A percentile compares a stretch with the other conserved stretches of the same genome.
These are phyloP conservation scores for Penicillium longicatenatum DNA, from an alignment of 495 filamentous ascomycete species.

Conservation along the genomic window DNA sequence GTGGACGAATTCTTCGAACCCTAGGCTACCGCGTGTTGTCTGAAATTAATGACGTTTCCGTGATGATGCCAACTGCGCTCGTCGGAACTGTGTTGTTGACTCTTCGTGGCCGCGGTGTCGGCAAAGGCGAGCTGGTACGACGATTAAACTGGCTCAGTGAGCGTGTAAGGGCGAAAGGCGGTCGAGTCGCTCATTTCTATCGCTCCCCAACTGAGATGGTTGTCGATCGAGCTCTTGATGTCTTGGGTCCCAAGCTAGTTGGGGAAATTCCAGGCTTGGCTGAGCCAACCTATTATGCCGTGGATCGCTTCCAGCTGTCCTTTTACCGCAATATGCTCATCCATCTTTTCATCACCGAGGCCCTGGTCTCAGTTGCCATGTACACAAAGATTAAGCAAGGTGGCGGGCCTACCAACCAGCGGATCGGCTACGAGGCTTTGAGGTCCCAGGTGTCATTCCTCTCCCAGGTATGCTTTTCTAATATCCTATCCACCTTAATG, in stretches of 20 bases:
- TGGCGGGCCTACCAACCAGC: slow-evolving; percentile 76
- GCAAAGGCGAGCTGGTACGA: slow-evolving; percentile 79
- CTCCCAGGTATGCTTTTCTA: slow-evolving; percentile 56
- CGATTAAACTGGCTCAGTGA: slow-evolving; percentile 89
- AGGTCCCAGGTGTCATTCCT: slow-evolving; percentile 81
- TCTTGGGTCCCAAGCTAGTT: slow-evolving; percentile 85
- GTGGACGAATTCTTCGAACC: slow-evolving; percentile 68
- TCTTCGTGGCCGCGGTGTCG: slow-evolving; percentile 87
- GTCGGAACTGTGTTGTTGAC: slow-evolving; percentile 94
- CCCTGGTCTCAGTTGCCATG: slow-evolving; percentile 83
- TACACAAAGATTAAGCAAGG: slow-evolving; percentile 89
- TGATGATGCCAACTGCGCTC: slow-evolving; percentile 95
- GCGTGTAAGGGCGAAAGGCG: slow-evolving; percentile 80
- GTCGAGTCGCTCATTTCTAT: slow-evolving; percentile 91
- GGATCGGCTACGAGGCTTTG: slow-evolving; percentile 71
- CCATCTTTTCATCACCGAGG: slow-evolving; percentile 92
- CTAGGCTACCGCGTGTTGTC: slow-evolving; percentile 88
- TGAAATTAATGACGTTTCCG: slow-evolving; percentile 93
- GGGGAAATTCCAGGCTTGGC: slow-evolving; percentile 74
- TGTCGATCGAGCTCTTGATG: slow-evolving; percentile 87
- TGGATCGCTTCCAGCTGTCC: slow-evolving; percentile 93
- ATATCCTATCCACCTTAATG: background rate
- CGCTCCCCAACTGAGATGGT: slow-evolving; percentile 73
- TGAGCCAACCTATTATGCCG: slow-evolving; percentile 89
- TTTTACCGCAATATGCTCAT: slow-evolving; percentile 99